Conservation (phyloP, 305 asterid species). For the Fraxinus albicans region DNA sequence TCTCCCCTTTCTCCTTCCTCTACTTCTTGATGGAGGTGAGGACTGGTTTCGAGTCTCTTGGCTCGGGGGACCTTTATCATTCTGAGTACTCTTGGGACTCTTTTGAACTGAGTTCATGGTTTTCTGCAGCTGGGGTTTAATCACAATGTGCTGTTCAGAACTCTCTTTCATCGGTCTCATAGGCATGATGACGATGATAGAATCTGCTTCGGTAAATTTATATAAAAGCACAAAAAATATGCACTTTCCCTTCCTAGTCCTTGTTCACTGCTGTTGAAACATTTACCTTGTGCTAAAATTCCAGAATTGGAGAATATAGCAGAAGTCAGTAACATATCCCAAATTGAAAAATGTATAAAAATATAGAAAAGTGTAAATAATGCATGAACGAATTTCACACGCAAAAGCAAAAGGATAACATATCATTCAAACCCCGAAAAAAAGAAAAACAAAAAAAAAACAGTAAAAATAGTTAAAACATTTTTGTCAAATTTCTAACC, state of each 20-base stretch:
- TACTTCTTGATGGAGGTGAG: conserved; percentile 70
- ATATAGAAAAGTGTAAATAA: conserved; percentile 31
- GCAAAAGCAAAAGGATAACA: conserved; percentile 44
- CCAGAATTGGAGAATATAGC: conserved; percentile 40
- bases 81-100: conserved; percentile 43
- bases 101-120: conserved; percentile 27
- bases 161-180: conserved; percentile 77
- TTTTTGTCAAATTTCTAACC: conserved; percentile 13
- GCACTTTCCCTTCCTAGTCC: conserved; percentile 25
- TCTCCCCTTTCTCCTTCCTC: conserved; percentile 80
- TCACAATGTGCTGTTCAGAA: conserved; percentile 64
- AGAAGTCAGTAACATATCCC: conserved; percentile 52
- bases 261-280: conserved; percentile 37
- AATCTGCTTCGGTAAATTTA: conserved; percentile 11
- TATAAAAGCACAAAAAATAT: neutral
- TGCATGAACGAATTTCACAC: conserved; percentile 37
- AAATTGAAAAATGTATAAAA: conserved; percentile 28
- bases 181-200: conserved; percentile 57
- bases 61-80: conserved; percentile 55
- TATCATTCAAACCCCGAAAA: conserved; percentile 15
- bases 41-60: conserved; percentile 53
- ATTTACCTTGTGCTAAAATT: conserved; percentile 53
- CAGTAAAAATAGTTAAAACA: conserved; percentile 10
- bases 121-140: conserved; percentile 61
- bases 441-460: neutral